phyloP scores from a whole-genome alignment of 192 early-diverging fungal species.

The Radiomyces spectabilis region DNA sequence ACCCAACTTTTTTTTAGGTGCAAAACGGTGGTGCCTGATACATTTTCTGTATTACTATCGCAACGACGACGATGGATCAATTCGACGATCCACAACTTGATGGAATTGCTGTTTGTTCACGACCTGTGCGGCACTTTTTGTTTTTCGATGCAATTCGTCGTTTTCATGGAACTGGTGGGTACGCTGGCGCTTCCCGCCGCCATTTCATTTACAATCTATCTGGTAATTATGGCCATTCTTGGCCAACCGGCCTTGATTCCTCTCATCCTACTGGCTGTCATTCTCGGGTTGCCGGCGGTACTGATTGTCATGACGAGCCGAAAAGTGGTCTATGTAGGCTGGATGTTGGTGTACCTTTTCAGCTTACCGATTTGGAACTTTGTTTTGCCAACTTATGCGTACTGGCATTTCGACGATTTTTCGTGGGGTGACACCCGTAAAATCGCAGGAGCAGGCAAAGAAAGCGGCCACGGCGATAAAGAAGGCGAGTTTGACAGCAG shows the following conservation, averaged over 20 bases:
- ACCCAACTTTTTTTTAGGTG: slow-evolving; percentile 32
- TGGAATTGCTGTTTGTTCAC: slow-evolving; percentile 73
- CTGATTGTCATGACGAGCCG: slow-evolving; percentile 78
- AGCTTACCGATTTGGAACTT: slow-evolving; percentile 78
- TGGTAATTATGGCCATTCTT: slow-evolving; percentile 60
- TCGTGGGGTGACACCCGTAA: slow-evolving; percentile 78
- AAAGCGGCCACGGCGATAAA: slow-evolving; percentile 49
- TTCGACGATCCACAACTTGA: slow-evolving; percentile 87
- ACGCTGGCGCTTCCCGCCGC: slow-evolving; percentile 91
- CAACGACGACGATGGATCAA: slow-evolving; percentile 95
- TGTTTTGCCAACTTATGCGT: slow-evolving; percentile 67
- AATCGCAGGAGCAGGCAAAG: slow-evolving; percentile 53
- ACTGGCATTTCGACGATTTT: slow-evolving; percentile 87
- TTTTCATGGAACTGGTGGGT: slow-evolving; percentile 91
- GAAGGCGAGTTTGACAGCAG: slow-evolving; percentile 71
- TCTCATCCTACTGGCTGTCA: slow-evolving; percentile 56
- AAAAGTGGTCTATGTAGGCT: slow-evolving; percentile 70
- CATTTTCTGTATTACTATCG: slow-evolving; percentile 75
- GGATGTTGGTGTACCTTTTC: slow-evolving; percentile 75
- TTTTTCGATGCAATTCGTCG: slow-evolving; percentile 94
- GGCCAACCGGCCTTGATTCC: slow-evolving; percentile 48
- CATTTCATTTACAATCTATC: slow-evolving; percentile 79
- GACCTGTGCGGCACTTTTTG: slow-evolving; percentile 88
- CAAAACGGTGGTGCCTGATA: slow-evolving; percentile 85
- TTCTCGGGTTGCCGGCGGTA: slow-evolving; percentile 70